Evolutionary conservation across 495 filamentous ascomycete species (phyloP), one percentile per base, ranked within the genome.

Genomic region (Xylaria flabelliformis): DNA sequence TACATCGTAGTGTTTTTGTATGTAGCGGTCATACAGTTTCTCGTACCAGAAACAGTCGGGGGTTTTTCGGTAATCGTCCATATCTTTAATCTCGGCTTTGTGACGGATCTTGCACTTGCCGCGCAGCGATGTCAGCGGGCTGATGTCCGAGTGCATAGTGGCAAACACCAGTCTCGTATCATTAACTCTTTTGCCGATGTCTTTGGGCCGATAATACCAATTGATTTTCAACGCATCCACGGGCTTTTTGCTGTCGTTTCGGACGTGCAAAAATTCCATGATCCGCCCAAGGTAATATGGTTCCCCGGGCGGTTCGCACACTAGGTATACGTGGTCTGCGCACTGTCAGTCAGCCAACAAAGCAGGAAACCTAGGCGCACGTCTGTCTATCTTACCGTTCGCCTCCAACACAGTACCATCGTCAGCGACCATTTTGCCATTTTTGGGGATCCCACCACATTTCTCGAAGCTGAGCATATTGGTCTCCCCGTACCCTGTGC

Each of bases 101-200:
- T 99, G 97, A 73, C 86, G 86, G 79, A 99, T 94, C 72, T 90
- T 86, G 78, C 96, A 98, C 83, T 95, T 97, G 64, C 96, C 96
- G 74, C 96, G 94, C 72, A 99, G 84, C 39, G 96, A 91, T 64
- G 93, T 92, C 72, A 99, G 87, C 55, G 97, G 97, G 78, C 93
- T 97, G 64, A 92, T 93, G 81, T 99, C 97, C 39, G 96, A 98
- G 76, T 99, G 96, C 96, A 99, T 99, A 13, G 95, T 97, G 64
- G 93, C 94, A 82, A 95, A 98, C 39, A 98, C 88, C 73, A 94
- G 85, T 69, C 96, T 90, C 65, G 92, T 93, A 83, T 99, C 96
- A 74, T 91, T 91, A 73, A 92, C 91, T 80, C 94, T 95, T 59
- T 94, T 92, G 72, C 93, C 93, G 69, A 99, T 97, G 80, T 99